phyloP scores from a whole-genome alignment of 176 grass and related monocot genomes.

The Alloteropsis semialata region DNA sequence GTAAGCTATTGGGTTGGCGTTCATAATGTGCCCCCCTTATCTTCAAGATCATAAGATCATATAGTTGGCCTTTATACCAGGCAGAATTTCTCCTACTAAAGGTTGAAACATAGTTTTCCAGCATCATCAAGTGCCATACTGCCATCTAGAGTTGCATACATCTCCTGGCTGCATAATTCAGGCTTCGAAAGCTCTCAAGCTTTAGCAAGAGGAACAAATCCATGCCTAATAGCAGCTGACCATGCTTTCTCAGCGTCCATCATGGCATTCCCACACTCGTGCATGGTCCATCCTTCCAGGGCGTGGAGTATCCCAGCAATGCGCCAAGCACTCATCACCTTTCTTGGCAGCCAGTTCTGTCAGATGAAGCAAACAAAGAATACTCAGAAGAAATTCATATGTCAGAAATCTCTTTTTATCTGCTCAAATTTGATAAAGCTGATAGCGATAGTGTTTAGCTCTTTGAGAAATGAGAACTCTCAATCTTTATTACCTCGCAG shows the following conservation, averaged over 20 bases:
- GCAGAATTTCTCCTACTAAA: neutral
- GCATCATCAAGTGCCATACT: neutral
- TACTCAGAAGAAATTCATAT: neutral
- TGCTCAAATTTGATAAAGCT: neutral
- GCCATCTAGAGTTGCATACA: neutral
- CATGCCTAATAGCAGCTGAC: slow-evolving; percentile 63
- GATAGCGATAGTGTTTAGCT: neutral
- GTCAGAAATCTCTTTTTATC: neutral
- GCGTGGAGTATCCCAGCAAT: slow-evolving; percentile 83
- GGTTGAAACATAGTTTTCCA: neutral
- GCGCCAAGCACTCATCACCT: slow-evolving; percentile 85
- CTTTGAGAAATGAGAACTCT: neutral
- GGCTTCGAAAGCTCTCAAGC: neutral
- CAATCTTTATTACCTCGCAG: slow-evolving; percentile 60
- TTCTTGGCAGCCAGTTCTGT: slow-evolving; percentile 93
- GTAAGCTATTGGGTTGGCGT: neutral
- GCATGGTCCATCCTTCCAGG: slow-evolving; percentile 56
- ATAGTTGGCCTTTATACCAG: slow-evolving; percentile 1
- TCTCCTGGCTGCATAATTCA: neutral
- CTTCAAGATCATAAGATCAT: neutral
- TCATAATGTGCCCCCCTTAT: neutral
- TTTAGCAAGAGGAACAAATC: slow-evolving; percentile 56
- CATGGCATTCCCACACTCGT: slow-evolving; percentile 72
- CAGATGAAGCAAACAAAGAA: neutral
- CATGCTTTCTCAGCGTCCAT: slow-evolving; percentile 64